phyloP scores from a whole-genome alignment of 1,284 basidiomycete genomes.

The Athelia psychrophila region DNA sequence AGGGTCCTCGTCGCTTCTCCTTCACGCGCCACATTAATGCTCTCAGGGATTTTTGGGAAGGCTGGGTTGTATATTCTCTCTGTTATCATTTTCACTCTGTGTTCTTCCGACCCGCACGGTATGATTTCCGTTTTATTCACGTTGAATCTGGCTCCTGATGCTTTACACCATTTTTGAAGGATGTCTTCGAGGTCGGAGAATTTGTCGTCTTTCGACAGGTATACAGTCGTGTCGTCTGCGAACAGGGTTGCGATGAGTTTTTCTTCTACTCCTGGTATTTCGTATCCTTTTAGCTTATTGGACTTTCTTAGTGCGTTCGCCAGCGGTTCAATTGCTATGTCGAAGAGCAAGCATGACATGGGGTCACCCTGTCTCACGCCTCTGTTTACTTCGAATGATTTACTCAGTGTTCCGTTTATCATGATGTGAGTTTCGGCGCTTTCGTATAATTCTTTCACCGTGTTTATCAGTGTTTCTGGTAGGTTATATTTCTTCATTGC shows the following conservation, averaged over 20 bases:
- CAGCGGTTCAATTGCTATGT: not conserved
- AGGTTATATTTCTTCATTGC: conserved; percentile 1
- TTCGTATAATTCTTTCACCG: not conserved
- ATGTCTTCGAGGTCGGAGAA: conserved; percentile 1
- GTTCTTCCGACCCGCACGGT: conserved; percentile 3
- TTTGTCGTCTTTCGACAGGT: conserved; percentile 7
- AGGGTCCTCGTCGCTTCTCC: conserved; percentile 9
- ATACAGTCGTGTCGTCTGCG: conserved; percentile 15
- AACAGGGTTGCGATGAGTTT: conserved; percentile 6
- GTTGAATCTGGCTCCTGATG: conserved; percentile 12
- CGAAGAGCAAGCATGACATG: not conserved
- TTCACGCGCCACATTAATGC: conserved; percentile 9
- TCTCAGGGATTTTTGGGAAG: too few species aligned
- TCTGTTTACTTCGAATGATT: not conserved
- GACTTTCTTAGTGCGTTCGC: conserved; percentile 4
- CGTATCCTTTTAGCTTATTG: conserved; percentile 3
- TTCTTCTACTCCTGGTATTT: not conserved
- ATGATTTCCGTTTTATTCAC: conserved; percentile 14
- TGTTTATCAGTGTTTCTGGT: conserved; percentile 1
- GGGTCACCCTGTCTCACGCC: conserved; percentile 7
- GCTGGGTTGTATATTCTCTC: not conserved
- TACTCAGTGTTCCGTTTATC: conserved; percentile 3
- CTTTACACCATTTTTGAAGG: conserved; percentile 2
- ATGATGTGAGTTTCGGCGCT: conserved; percentile 1
- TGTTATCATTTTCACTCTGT: not conserved